Percentiles rank a stretch among this genome's conserved stretches.
phyloP scores from a whole-genome alignment of 2,329 filamentous ascomycete genomes.

The Fusarium bulbicola region DNA sequence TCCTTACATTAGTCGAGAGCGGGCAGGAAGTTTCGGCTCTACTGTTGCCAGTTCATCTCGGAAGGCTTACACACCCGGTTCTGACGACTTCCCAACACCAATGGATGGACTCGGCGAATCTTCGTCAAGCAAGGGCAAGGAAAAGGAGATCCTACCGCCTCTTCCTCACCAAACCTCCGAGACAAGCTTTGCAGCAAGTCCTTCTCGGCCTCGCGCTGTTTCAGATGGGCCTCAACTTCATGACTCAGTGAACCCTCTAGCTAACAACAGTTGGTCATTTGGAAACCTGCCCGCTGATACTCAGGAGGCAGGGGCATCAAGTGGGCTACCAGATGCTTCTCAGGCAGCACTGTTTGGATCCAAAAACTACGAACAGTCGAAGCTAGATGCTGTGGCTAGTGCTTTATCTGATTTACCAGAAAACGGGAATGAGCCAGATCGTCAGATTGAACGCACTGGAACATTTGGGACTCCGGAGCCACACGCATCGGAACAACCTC shows the following conservation, averaged over 20 bases:
- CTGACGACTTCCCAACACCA: conserved; percentile 32
- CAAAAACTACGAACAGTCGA: not conserved
- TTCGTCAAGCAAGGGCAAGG: conserved; percentile 27
- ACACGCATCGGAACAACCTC: conserved; percentile 6
- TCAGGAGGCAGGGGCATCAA: conserved; percentile 5
- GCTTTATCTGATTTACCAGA: not conserved
- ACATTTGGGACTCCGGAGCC: not conserved
- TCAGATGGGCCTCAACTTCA: conserved; percentile 64
- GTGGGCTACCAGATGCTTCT: not conserved
- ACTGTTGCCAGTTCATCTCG: conserved; percentile 40
- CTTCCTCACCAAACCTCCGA: conserved; percentile 13
- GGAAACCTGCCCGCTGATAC: conserved; percentile 48
- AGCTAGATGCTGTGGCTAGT: not conserved
- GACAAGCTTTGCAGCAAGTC: conserved; percentile 18
- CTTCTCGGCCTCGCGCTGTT: conserved; percentile 59
- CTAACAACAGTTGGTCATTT: conserved; percentile 71
- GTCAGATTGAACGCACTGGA: conserved; percentile 6
- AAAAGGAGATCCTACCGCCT: conserved; percentile 17
- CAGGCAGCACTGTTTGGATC: not conserved
- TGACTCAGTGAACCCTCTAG: conserved; percentile 60
- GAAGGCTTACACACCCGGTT: conserved; percentile 36
- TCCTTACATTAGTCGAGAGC: not conserved
- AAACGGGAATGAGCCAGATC: not conserved
- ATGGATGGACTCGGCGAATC: conserved; percentile 14
- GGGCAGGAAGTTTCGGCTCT: conserved; percentile 36